phyloP scores from a whole-genome alignment of 2,329 filamentous ascomycete genomes.

The Penicillium sp. region DNA sequence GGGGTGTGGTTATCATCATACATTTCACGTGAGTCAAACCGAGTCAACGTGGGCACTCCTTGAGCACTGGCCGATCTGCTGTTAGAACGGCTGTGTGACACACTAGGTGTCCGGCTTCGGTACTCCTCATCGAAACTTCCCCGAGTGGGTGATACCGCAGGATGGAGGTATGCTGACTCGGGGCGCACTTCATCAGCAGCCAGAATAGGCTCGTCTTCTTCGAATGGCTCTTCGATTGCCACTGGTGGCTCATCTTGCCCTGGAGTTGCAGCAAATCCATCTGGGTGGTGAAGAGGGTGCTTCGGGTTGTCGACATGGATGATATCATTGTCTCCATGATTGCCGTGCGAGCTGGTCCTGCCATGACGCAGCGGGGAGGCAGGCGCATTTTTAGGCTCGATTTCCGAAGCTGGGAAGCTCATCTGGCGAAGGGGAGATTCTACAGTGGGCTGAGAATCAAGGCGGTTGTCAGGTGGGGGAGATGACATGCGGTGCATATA shows the following conservation, averaged over 20 bases:
- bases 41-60: slow-evolving; percentile 54
- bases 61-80: slow-evolving; percentile 66
- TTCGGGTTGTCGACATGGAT: slow-evolving; percentile 76
- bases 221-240: slow-evolving; percentile 50
- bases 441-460: slow-evolving; percentile 45
- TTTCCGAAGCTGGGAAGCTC: slow-evolving; percentile 51
- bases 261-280: slow-evolving; percentile 51
- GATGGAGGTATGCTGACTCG: slow-evolving; percentile 66
- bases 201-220: slow-evolving; percentile 74
- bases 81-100: slow-evolving; percentile 62
- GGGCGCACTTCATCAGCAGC: slow-evolving; percentile 82
- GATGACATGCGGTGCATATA: slow-evolving; percentile 74
- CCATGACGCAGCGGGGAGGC: slow-evolving; percentile 9
- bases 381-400: slow-evolving; percentile 29
- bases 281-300: slow-evolving; percentile 42
- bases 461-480: slow-evolving; percentile 51
- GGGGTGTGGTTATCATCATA: slow-evolving; percentile 61
- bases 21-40: slow-evolving; percentile 55
- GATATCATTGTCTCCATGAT: slow-evolving; percentile 39
- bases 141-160: slow-evolving; percentile 75
- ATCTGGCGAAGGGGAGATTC: slow-evolving; percentile 55
- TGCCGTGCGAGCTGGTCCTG: slow-evolving; percentile 14
- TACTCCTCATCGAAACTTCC: slow-evolving; percentile 56
- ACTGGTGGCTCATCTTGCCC: slow-evolving; percentile 51
- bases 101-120: slow-evolving; percentile 54